Evolutionary conservation across 495 filamentous ascomycete genomes (phyloP).

Genomic region (Aspergillus wentii): DNA sequence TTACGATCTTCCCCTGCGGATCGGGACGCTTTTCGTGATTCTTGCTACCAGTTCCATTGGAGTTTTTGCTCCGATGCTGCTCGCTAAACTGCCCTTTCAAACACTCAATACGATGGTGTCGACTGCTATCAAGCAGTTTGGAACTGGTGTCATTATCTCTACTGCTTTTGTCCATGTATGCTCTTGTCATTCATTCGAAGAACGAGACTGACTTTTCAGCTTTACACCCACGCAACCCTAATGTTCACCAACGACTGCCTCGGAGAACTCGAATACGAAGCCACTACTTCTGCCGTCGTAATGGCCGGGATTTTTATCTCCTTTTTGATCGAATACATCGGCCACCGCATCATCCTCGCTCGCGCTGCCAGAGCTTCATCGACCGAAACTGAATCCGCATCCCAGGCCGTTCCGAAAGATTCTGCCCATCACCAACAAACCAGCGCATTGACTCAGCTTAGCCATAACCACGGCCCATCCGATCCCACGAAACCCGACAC

Average conservation of each 20-base stretch:
- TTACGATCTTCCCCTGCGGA: conserved; percentile 55
- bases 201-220: conserved; percentile 27
- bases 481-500: conserved; percentile 32
- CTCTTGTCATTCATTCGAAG: not conserved
- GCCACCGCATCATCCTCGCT: conserved; percentile 43
- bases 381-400: not conserved
- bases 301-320: conserved; percentile 63
- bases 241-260: conserved; percentile 63
- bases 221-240: conserved; percentile 58
- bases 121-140: conserved; percentile 59
- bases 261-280: conserved; percentile 55
- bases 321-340: conserved; percentile 56
- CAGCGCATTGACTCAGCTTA: conserved; percentile 14
- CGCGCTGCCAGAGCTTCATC: conserved; percentile 5
- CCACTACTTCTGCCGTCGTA: conserved; percentile 54
- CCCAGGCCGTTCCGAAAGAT: conserved; percentile 4
- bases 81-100: conserved; percentile 25
- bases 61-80: conserved; percentile 38
- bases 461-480: conserved; percentile 25
- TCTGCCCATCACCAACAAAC: conserved; percentile 4
- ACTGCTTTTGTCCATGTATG: conserved; percentile 67
- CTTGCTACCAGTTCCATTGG: conserved; percentile 43
- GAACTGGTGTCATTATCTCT: conserved; percentile 67
- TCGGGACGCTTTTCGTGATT: conserved; percentile 58
- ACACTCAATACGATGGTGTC: conserved; percentile 40